phyloP scores from a whole-genome alignment of 1,284 basidiomycete species.

The Cryptococcus neoformans region DNA sequence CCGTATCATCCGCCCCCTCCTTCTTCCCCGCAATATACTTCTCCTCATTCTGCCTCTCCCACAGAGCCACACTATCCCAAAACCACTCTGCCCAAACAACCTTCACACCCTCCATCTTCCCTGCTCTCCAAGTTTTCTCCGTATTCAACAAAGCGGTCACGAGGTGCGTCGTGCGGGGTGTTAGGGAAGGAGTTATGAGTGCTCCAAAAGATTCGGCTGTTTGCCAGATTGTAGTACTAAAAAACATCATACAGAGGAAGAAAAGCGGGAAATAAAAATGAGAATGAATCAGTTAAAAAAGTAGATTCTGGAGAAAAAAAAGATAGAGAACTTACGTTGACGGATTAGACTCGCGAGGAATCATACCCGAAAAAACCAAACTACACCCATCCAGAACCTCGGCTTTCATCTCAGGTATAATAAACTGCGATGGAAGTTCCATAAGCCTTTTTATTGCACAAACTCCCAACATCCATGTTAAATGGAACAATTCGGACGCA shows the following conservation, averaged over 20 bases:
- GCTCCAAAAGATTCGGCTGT: slow-evolving; percentile 87
- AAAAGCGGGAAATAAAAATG: background rate
- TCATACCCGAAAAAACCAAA: slow-evolving; percentile 89
- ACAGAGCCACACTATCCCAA: slow-evolving; percentile 75
- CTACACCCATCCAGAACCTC: slow-evolving; percentile 71
- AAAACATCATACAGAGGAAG: background rate
- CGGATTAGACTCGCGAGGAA: slow-evolving; percentile 76
- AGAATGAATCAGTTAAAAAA: background rate
- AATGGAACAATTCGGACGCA: slow-evolving; percentile 42
- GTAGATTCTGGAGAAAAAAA: too few relatives aligned
- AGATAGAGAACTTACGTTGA: slow-evolving; percentile 52
- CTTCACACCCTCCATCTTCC: slow-evolving; percentile 64
- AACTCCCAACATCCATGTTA: background rate
- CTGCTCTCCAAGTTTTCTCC: slow-evolving; percentile 80
- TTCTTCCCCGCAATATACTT: slow-evolving; percentile 19
- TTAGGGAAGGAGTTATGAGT: slow-evolving; percentile 66
- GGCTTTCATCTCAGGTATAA: slow-evolving; percentile 76
- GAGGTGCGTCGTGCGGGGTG: slow-evolving; percentile 75
- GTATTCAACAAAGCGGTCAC: slow-evolving; percentile 89
- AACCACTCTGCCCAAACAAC: slow-evolving; percentile 90
- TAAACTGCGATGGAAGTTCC: slow-evolving; percentile 54
- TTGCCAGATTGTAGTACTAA: slow-evolving; percentile 78
- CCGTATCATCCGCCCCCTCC: slow-evolving; percentile 1
- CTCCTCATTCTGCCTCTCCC: slow-evolving; percentile 53
- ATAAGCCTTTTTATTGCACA: background rate